Percentiles rank a stretch among this genome's conserved stretches.
Evolutionary conservation across 208 protist genomes (phyloP).

Genomic region (Hexamita inflata): DNA sequence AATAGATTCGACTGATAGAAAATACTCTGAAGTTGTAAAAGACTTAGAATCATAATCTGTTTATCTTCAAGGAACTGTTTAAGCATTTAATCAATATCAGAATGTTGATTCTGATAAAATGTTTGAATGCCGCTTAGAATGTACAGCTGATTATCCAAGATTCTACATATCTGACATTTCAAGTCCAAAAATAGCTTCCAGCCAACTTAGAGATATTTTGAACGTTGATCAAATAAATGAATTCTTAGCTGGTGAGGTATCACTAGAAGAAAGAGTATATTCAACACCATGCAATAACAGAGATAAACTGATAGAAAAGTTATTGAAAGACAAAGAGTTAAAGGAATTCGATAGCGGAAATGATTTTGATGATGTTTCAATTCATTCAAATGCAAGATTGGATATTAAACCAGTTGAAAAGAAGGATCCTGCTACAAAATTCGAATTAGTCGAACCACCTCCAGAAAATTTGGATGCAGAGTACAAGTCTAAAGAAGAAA

Average conservation of each 20-base stretch:
- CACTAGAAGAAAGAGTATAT: background rate
- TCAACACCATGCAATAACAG: background rate
- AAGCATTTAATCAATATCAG: background rate
- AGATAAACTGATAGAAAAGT: background rate
- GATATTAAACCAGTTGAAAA: background rate
- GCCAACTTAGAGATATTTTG: conserved; percentile 14
- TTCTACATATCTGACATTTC: conserved; percentile 10
- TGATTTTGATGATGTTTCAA: background rate
- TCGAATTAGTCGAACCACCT: background rate
- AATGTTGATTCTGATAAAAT: background rate
- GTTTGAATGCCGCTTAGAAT: conserved; percentile 7
- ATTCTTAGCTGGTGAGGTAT: conserved; percentile 9
- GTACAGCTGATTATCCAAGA: conserved; percentile 1
- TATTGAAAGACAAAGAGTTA: background rate
- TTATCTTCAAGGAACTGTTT: conserved; percentile 12
- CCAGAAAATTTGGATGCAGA: background rate
- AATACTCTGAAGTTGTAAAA: background rate
- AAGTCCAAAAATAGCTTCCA: background rate
- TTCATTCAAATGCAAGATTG: background rate
- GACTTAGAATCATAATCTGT: background rate
- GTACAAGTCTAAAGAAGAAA: background rate
- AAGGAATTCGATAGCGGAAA: background rate
- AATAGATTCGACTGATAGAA: background rate
- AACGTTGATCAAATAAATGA: conserved; percentile 17
- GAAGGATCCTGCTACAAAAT: background rate